These are phyloP conservation scores for Pseudevernia furfuracea DNA, from an alignment of 495 filamentous ascomycete genomes.

Conservation along the genomic window DNA sequence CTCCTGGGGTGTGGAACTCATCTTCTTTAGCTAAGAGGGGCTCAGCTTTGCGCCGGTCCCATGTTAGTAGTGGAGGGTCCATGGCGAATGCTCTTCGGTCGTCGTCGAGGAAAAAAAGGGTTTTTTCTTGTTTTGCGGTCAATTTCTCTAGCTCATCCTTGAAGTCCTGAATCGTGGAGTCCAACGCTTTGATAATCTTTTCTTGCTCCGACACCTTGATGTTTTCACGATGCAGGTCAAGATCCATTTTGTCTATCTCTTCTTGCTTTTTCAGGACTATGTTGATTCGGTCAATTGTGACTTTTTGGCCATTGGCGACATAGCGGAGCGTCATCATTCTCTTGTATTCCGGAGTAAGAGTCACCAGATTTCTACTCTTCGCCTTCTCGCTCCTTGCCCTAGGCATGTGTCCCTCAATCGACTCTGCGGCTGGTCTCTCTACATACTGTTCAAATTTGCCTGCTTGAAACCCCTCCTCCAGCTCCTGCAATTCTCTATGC, in stretches of 20 bases:
- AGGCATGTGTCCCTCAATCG: neutral
- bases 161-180: constrained; percentile 15
- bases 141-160: constrained; percentile 22
- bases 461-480: constrained; percentile 21
- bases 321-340: neutral
- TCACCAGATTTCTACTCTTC: constrained; percentile 16
- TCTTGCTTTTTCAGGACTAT: constrained; percentile 27
- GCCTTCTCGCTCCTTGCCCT: constrained; percentile 14
- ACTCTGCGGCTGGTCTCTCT: constrained; percentile 4
- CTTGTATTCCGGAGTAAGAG: constrained; percentile 23
- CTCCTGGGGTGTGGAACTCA: constrained; percentile 49
- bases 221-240: constrained; percentile 24
- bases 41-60: constrained; percentile 58
- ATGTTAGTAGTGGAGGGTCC: constrained; percentile 44
- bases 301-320: constrained; percentile 31
- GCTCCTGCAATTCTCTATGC: constrained; percentile 26
- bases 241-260: constrained; percentile 30
- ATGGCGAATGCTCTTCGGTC: constrained; percentile 39
- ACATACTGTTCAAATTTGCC: constrained; percentile 19
- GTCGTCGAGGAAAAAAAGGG: constrained; percentile 34
- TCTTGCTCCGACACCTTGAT: constrained; percentile 31
- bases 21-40: constrained; percentile 41
- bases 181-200: constrained; percentile 22
- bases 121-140: constrained; percentile 20
- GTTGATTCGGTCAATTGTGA: constrained; percentile 27